A percentile compares a stretch with the other conserved stretches of the same genome.
phyloP scores from a whole-genome alignment of 371 early-diverging fungal species.

The Haplosporangium sp. region DNA sequence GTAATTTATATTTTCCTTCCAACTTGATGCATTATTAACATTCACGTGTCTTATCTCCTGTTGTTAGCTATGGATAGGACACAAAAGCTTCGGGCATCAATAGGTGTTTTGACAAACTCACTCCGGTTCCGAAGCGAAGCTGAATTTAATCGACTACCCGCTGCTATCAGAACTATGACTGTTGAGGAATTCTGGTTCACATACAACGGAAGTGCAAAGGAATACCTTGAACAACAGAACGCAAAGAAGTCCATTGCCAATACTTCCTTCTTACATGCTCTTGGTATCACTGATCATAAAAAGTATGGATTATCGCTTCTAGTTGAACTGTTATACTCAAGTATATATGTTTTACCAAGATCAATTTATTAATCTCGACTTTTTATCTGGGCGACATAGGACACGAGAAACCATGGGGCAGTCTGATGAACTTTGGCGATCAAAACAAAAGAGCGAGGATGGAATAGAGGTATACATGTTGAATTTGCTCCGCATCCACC shows the following conservation, averaged over 20 bases:
- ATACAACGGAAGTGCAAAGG: constrained; percentile 46
- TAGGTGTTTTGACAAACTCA: constrained; percentile 33
- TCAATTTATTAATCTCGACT: too few relatives aligned
- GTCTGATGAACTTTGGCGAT: constrained; percentile 20
- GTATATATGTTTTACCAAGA: too few relatives aligned
- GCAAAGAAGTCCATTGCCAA: constrained; percentile 27
- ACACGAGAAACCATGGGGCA: constrained; percentile 12
- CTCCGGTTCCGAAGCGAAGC: constrained; percentile 45
- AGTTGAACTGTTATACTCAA: too few relatives aligned
- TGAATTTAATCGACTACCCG: constrained; percentile 40
- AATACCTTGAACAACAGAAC: constrained; percentile 33
- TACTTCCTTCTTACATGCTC: constrained; percentile 32
- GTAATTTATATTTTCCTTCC: background rate
- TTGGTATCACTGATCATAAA: constrained; percentile 23
- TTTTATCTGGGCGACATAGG: background rate
- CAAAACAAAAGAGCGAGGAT: constrained; percentile 16
- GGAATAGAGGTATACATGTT: background rate
- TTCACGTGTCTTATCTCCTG: constrained; percentile 6
- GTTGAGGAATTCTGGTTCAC: constrained; percentile 52
- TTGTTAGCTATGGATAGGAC: constrained; percentile 36
- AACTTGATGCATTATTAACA: background rate
- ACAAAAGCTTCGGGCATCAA: constrained; percentile 38
- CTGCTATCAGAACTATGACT: constrained; percentile 40
- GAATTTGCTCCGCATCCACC: constrained; percentile 10
- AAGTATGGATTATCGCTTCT: constrained; percentile 6